Evolutionary conservation across 2,329 filamentous ascomycete species (phyloP).

Genomic region (Fusarium concolor): DNA sequence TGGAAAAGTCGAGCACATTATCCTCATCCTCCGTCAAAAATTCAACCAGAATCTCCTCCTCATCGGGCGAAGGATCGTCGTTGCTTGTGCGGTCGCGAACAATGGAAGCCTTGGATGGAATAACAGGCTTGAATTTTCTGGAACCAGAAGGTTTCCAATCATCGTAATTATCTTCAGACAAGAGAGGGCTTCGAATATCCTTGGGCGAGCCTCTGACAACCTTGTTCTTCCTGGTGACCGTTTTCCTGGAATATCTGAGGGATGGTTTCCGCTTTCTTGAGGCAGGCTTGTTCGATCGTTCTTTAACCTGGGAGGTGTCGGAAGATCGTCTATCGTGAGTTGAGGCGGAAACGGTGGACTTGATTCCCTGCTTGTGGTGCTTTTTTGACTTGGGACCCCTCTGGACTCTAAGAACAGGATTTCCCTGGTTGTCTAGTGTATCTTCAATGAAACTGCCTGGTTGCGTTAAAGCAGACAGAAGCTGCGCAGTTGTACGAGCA

Average conservation of each 20-base stretch:
- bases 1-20: constrained; percentile 39
- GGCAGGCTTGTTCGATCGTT: constrained; percentile 18
- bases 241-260: constrained; percentile 13
- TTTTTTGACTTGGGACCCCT: constrained; percentile 55
- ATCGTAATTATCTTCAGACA: constrained; percentile 23
- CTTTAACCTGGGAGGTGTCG: neutral
- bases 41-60: constrained; percentile 36
- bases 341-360: constrained; percentile 20
- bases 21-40: constrained; percentile 46
- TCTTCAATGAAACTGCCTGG: constrained; percentile 73
- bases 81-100: neutral
- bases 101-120: constrained; percentile 18
- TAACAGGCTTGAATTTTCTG: constrained; percentile 18
- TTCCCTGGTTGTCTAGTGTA: constrained; percentile 69
- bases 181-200: constrained; percentile 29
- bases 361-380: constrained; percentile 13
- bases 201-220: constrained; percentile 19
- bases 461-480: constrained; percentile 88
- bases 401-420: constrained; percentile 65
- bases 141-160: constrained; percentile 17
- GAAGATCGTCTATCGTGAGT: constrained; percentile 31
- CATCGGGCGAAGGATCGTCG: constrained; percentile 11
- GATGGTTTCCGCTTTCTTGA: constrained; percentile 23
- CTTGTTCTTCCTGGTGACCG: constrained; percentile 17
- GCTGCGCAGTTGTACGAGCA: constrained; percentile 91